Percentiles rank a stretch among this genome's conserved stretches.
phyloP scores from a whole-genome alignment of 2,329 filamentous ascomycete species.

The Mycosphaerella arachidis region DNA sequence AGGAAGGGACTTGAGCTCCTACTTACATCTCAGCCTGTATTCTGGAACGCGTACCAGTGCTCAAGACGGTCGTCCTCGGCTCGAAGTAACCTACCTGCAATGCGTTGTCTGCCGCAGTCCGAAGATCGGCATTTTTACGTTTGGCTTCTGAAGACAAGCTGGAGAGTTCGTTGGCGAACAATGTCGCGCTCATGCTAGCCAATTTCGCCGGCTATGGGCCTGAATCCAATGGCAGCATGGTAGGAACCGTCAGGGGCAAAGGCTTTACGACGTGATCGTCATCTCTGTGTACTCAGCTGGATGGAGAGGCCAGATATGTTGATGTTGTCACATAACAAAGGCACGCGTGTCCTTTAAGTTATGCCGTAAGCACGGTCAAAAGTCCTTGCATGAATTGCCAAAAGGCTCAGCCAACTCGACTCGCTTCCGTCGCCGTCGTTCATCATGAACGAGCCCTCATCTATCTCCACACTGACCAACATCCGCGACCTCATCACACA shows the following conservation, averaged over 20 bases:
- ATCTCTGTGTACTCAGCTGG: neutral
- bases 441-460: neutral
- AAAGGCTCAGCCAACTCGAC: neutral
- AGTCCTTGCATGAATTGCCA: neutral
- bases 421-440: neutral
- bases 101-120: conserved; percentile 88
- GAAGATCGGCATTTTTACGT: conserved; percentile 84
- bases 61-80: neutral
- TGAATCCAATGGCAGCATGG: neutral
- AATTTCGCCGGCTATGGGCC: neutral
- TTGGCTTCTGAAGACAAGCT: conserved; percentile 65
- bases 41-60: no score
- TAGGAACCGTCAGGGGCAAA: neutral
- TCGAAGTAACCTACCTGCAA: conserved; percentile 50
- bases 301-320: neutral
- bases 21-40: conserved; percentile 1
- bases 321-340: neutral
- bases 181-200: conserved; percentile 28
- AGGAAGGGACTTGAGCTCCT: conserved; percentile 71
- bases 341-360: neutral
- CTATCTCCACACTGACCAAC: neutral
- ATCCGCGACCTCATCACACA: neutral
- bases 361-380: neutral
- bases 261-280: no score
- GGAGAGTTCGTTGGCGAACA: conserved; percentile 31